Base-by-base conservation (phyloP, 2,329 filamentous ascomycete species). In the Diaporthe aspalathi region DNA sequence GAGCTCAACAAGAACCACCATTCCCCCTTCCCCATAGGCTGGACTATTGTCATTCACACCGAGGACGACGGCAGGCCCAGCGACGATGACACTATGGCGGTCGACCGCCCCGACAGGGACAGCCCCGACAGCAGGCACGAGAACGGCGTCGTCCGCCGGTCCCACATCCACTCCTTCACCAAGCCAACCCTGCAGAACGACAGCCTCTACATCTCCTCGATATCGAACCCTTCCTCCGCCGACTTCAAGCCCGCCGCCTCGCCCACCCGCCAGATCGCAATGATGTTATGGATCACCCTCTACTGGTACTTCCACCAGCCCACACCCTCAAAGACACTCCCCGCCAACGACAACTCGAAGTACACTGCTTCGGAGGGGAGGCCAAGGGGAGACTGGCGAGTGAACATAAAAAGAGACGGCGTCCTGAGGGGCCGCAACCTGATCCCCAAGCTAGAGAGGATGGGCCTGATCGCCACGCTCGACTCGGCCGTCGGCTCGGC, bases 291-390 rank as follows among this genome's bases (percentile, higher is more conserved):
- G 93, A 90, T 94, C 43, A 95, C 94, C 1, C 85, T 98, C 52
- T 97, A 94, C 84, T 98, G 95, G 95, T 98, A 98, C 84, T 98
- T 98, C 77, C 95, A 98, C 82, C 94, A 97, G 80, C 88, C 90
- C 1, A 88, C 92, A 76, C 95, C 95, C 0, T 85, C 87, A 27
- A 85, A 88, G 0, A 87, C 89, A 63, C 78, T 96, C 43, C 85
- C 86, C 22, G 43, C 74, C 14, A 93, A 89, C 8, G 84, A 89
- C 6, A 84, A 88, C 0, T 93, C 91, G 1, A 88, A 86, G 74
- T 80, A 86, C 70, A 95, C 94, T 0, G 92, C 92, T 0, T 83
- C 88, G 22, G 80, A 82, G 6, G 95, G 93, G 6, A 91, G 89
- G 74, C 95, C 95, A 2, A 91, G 89, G 74, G 94, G 93, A 40